Base-by-base conservation (phyloP, 495 filamentous ascomycete species). In the Penicillium longicatenatum region DNA sequence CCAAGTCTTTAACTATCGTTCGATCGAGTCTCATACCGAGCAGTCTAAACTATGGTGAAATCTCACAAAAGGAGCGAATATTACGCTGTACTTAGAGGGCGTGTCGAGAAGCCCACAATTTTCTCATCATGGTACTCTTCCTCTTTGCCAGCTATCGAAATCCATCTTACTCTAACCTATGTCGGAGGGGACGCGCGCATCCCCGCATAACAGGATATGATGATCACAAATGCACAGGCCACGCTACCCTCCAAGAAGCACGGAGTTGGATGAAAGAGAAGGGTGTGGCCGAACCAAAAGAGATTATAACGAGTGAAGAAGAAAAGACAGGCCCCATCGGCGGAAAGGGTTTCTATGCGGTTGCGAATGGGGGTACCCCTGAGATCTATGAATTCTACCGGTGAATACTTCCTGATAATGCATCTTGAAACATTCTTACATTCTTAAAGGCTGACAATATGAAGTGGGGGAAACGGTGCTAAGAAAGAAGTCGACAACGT, bases 131-230 rank as follows among this genome's bases (percentile, higher is more conserved):
- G n/a, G 48, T 50, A 21, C 31, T 8, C 31, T 33, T 16, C 19
- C 2, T 50, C 29, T 50, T 26, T 26, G 0, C 29, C n/a, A n/a
- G n/a, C n/a, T 11, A 50, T 6, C 29, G 31, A 6, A 50, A 17
- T 17, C n/a, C 4, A 33, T 4, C 43, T 24, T 46, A 7, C 6
- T 24, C 16, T 50, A 4, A 33, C 14, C 16, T 2, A 50, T 37
- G 37, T 50, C 14, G 29, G 9, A 50, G 48, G 29, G 48, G 48
- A 33, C n/a, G 37, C 37, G 29, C 48, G 6, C 48, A 50, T 50
- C 48, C 48, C 16, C 48, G 48, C 26, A 10, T 50, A 24, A 50
- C 48, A 33, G 48, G 48, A 2, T 50, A 26, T 26, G 29, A 19
- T 0, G 2, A 11, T 39, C 48, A 37, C 2, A n/a, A 10, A 16